Base-by-base conservation (phyloP, 164 flowering plant species). In the Akebia trifoliata region DNA sequence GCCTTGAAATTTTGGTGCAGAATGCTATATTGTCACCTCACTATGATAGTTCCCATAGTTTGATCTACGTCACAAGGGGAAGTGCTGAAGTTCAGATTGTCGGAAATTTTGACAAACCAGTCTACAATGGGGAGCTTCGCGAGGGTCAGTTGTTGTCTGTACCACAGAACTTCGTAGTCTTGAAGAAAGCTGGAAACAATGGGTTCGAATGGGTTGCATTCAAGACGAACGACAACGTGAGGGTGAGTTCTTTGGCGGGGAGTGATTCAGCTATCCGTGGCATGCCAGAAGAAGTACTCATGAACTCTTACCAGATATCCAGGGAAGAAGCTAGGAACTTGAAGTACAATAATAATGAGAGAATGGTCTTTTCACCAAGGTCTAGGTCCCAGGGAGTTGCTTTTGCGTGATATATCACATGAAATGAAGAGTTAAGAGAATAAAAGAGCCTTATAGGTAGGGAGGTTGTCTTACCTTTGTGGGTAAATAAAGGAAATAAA, bases 11-110 rank as follows among this genome's bases (percentile, higher is more conserved):
- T n/a, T 17, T 40, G 24, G 8, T 66, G 65, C 70, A 81, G 90
- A 69, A 81, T 39, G 81, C 76, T 0, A 54, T 86, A 22, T 31
- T 67, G 51, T 56, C 76, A 0, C 93, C 93, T 0, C 79, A 78
- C 68, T 86, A 67, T 69, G 60, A 50, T 66, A 81, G 80, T 64
- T 74, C 81, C 28, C 82, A 86, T 69, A 65, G 66, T 35, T 46
- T 84, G 2, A n/a, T 74, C 20, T 86, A 80, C 76, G 43, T 50
- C 28, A 72, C 72, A 0, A 64, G 74, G 10, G 93, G 93, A 2
- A 62, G 55, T 9, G 76, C 56, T 18, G 53, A 77, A 30, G 50
- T 83, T 8, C 77, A 78, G 31, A 44, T 73, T 3, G 76, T 68
- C 9, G 54, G 39, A 2, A 9, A 59, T 43, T 42, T 35, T 2